These are phyloP conservation scores for Podaxis pistillaris DNA, from an alignment of 768 basidiomycete species.

Conservation along the genomic window DNA sequence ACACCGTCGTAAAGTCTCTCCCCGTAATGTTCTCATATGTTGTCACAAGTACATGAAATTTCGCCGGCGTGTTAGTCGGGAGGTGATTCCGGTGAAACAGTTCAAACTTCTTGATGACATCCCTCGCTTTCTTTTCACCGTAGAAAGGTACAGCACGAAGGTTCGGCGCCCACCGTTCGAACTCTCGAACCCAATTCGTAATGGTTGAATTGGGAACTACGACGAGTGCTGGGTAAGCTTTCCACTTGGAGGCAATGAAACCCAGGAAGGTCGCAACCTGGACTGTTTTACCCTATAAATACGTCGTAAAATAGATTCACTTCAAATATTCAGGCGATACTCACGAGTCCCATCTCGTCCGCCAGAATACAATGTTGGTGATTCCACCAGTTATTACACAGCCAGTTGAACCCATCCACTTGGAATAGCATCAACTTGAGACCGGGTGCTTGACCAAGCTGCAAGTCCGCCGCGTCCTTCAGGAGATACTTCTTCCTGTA, in stretches of 20 bases:
- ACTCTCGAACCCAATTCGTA: conserved; percentile 93
- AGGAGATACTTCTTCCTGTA: conserved; percentile 47
- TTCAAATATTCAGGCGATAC: background rate
- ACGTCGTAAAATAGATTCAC: conserved; percentile 9
- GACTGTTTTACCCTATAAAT: conserved; percentile 79
- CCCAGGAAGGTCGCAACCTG: conserved; percentile 87
- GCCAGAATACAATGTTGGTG: conserved; percentile 86
- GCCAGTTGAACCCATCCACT: conserved; percentile 83
- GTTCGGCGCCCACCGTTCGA: conserved; percentile 79
- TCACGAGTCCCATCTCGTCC: conserved; percentile 95
- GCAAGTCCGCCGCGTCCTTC: conserved; percentile 52
- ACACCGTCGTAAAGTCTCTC: conserved; percentile 71
- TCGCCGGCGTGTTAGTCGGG: conserved; percentile 47
- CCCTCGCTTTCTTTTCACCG: conserved; percentile 77
- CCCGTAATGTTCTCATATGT: conserved; percentile 87
- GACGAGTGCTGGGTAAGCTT: conserved; percentile 78
- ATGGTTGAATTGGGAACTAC: conserved; percentile 97
- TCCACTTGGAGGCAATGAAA: conserved; percentile 49
- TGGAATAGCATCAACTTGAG: conserved; percentile 88
- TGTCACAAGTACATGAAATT: conserved; percentile 88
- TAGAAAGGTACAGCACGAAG: conserved; percentile 82
- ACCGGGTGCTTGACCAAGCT: conserved; percentile 62
- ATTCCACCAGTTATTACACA: conserved; percentile 87
- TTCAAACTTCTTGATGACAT: conserved; percentile 81
- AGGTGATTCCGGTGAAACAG: conserved; percentile 56